Base-by-base conservation (phyloP, 169 alveolate genomes). In the Plasmodium cynomolgi region DNA sequence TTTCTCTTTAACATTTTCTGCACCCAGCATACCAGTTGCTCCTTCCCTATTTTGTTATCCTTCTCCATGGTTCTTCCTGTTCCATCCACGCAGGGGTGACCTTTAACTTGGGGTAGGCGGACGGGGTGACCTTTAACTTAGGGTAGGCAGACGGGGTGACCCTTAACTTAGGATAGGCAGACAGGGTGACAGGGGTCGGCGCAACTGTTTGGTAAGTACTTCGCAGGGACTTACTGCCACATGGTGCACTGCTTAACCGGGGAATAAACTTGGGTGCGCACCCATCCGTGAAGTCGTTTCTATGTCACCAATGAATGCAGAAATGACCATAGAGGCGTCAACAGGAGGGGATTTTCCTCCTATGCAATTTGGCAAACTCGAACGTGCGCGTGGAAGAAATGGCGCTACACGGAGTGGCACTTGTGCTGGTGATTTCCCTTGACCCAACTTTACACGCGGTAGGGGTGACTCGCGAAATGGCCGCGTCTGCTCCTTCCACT, bases 11-110 rank as follows among this genome's bases (percentile, higher is more conserved):
- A 17, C 9, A 85, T 23, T 13, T 80, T 80, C 20, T 34, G 26
- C 23, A 79, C 83, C 96, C 96, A 95, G 33, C n/a, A 73, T 23
- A 73, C 77, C 11, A 95, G 77, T 74, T 95, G 96, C 26, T n/a
- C 77, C 34, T 92, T 50, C 47, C 96, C 96, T 29, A 95, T 82
- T 50, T 33, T 74, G 0, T 9, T 75, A 50, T 85, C 81, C 39
- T 50, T 37, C 11, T 74, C 26, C 93, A 85, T 85, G 29, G 56
- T 72, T 85, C 58, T 85, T 3, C 13, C 39, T 74, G 50, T 77
- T 29, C 39, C 54, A 8, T 50, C 1, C 73, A 75, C 39, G 15
- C 33, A 29, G 15, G 3, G 17, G 23, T 0, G 26, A 39, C 54
- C 1, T 9, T 41, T 9, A 41, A 41, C 54, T 41, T 4, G 15